These are phyloP conservation scores for Linum trigynum DNA, from an alignment of 345 rosid species.

Conservation along the genomic window DNA sequence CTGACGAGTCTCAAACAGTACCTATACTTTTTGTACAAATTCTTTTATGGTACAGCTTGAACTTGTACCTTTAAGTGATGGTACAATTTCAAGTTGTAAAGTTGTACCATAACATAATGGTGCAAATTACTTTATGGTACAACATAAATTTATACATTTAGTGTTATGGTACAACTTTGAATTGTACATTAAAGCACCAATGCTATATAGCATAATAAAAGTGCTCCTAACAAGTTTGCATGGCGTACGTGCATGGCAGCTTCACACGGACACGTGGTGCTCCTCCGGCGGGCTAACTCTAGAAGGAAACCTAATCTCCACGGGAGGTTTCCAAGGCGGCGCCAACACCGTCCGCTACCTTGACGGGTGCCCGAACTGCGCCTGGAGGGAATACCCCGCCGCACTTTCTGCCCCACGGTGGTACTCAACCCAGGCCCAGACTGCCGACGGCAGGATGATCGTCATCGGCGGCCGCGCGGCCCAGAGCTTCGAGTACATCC, in stretches of 20 bases:
- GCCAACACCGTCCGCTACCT: neutral
- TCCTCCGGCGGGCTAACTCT: neutral
- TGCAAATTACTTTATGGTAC: no score
- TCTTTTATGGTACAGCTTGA: no score
- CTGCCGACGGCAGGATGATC: slow-evolving; percentile 58
- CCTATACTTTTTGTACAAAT: no score
- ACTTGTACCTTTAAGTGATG: no score
- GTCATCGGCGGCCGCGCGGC: slow-evolving; percentile 73
- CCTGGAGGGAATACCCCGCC: neutral
- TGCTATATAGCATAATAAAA: no score
- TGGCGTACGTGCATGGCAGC: neutral
- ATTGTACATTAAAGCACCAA: no score
- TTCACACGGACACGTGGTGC: neutral
- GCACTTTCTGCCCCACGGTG: neutral
- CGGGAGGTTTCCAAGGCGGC: neutral
- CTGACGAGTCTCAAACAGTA: no score
- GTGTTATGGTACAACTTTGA: no score
- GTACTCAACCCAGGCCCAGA: slow-evolving; percentile 65
- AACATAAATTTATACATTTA: no score
- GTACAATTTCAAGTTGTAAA: no score
- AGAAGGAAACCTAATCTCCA: neutral
- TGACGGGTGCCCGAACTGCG: neutral
- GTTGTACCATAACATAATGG: no score
- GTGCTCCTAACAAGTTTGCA: no score
- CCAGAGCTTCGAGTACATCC: slow-evolving; percentile 67